A percentile compares a stretch with the other conserved stretches of the same genome.
phyloP scores from a whole-genome alignment of 2,329 filamentous ascomycete species.

The Botryotinia narcissicola region DNA sequence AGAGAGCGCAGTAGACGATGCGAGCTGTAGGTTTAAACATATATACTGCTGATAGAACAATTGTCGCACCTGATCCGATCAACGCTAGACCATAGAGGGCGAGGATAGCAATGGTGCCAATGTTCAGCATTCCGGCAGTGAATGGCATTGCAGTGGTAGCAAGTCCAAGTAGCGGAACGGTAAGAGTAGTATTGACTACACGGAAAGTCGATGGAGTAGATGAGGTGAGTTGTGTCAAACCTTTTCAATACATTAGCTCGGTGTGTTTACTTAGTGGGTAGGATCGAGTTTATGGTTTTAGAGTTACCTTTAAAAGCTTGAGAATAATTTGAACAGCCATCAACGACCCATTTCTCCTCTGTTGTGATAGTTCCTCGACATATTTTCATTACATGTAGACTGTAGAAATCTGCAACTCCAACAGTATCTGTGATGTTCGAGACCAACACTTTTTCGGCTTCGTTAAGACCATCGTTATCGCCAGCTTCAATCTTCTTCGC shows the following conservation, averaged over 20 bases:
- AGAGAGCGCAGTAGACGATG: constrained; percentile 7
- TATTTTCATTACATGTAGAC: constrained; percentile 5
- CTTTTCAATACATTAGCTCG: not conserved
- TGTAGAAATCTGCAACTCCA: constrained; percentile 7
- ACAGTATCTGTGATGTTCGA: not conserved
- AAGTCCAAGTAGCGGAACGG: not conserved
- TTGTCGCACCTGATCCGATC: not conserved
- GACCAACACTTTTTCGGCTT: not conserved
- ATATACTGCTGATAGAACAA: not conserved
- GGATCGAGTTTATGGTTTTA: not conserved
- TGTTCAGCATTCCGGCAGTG: not conserved
- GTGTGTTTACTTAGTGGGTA: not conserved
- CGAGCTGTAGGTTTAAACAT: not conserved
- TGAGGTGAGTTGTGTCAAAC: not conserved
- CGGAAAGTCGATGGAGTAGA: not conserved
- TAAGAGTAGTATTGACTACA: not conserved
- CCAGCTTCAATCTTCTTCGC: not conserved
- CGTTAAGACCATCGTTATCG: not conserved
- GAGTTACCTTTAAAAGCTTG: not conserved
- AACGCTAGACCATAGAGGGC: not conserved
- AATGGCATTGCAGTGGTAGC: not conserved
- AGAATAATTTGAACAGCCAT: not conserved
- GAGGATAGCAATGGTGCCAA: not conserved
- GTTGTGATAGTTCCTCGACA: not conserved
- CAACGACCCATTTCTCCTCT: not conserved